phyloP scores from a whole-genome alignment of 306 rosid species.

The Vigna radiata region DNA sequence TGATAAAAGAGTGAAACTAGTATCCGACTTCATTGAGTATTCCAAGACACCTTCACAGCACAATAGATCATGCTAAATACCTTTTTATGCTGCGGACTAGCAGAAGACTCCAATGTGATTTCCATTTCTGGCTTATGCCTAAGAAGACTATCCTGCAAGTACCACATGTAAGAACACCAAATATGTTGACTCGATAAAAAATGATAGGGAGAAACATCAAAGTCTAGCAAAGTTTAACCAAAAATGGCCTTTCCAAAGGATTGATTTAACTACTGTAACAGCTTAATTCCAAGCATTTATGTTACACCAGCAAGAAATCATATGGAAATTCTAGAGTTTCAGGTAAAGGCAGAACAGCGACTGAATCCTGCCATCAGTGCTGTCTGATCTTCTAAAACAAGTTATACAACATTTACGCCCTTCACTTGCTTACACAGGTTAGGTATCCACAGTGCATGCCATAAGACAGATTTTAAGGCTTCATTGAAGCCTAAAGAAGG shows the following conservation, averaged over 20 bases:
- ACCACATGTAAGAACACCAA: slow-evolving; percentile 36
- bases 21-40: slow-evolving; percentile 6
- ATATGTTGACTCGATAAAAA: slow-evolving; percentile 7
- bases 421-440: slow-evolving; percentile 3
- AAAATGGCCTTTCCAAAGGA: slow-evolving; percentile 2
- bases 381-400: slow-evolving; percentile 9
- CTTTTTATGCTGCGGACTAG: slow-evolving; percentile 45
- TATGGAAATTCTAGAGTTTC: not conserved
- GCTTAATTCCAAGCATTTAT: slow-evolving; percentile 15
- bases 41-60: slow-evolving; percentile 29
- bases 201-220: not conserved
- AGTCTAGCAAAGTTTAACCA: slow-evolving; percentile 2
- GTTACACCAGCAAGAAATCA: not conserved
- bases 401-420: not conserved
- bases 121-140: slow-evolving; percentile 49
- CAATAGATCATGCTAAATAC: slow-evolving; percentile 41
- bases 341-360: not conserved
- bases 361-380: not conserved
- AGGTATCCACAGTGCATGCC: not conserved
- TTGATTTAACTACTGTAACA: slow-evolving; percentile 20
- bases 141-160: slow-evolving; percentile 56
- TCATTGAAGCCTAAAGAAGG: slow-evolving; percentile 4
- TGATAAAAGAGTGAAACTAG: slow-evolving; percentile 28
- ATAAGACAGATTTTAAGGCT: not conserved
- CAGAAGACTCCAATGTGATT: slow-evolving; percentile 42